Base-by-base conservation (phyloP, 805 yeast genomes). In the Teunomyces lycoperdinae region DNA sequence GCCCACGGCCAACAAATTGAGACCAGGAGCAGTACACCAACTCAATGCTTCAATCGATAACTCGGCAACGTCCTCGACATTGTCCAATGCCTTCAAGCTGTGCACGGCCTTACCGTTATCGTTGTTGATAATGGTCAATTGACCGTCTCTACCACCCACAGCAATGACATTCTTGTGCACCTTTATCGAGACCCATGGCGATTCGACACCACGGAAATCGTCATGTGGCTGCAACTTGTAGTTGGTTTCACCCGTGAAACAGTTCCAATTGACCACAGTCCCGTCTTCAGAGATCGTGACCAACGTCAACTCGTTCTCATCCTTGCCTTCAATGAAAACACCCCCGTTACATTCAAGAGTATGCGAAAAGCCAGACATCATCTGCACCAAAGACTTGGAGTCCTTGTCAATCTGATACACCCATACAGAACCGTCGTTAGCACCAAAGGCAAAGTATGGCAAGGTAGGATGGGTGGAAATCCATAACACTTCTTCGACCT, bases 401-500 rank as follows among this genome's bases (percentile, higher is more conserved):
- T 50, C 45, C 44, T 85, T 74, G 49, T 79, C 83, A 35, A 91
- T 77, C 60, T 85, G 88, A 63, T 90, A 94, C 26, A 85, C 89
- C 96, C 97, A 92, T 3, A 91, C 95, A 0, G 96, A 85, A 2
- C 99, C 99, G 66, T 91, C 97, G 6, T 76, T 73, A 17, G 89
- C 92, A 52, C 98, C 97, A 62, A 88, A 89, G 10, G 98, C 97
- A 72, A 92, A 89, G 42, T 88, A 78, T 20, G 84, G 78, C 61
- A 84, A 85, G 16, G 73, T 72, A 26, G 97, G 96, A 68, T 94
- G 99, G 44, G 81, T 77, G 28, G 76, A 67, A 45, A 92, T 74
- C 95, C 96, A 90, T 40, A 84, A 81, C 7, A 94, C 80, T 70
- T 94, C 99, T 57, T 88, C 96, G 39, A 87, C 90, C 66, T 91